phyloP scores from a whole-genome alignment of 2,329 filamentous ascomycete species.

The Xylaria multiplex region DNA sequence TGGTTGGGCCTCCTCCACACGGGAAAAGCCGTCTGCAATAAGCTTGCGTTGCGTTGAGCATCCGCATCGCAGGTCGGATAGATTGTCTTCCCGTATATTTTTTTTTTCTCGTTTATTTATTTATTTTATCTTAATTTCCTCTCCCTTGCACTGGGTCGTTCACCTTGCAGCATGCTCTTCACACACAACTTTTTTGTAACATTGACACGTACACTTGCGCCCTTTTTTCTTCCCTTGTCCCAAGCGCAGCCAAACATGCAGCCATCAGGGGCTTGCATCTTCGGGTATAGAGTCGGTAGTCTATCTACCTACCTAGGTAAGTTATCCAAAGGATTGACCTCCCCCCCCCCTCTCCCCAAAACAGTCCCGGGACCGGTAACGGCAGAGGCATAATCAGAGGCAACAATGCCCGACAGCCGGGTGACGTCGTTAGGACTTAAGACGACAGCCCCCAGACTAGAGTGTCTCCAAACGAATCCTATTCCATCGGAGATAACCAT shows the following conservation, averaged over 20 bases:
- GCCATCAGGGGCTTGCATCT: constrained; percentile 5
- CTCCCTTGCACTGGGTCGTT: constrained; percentile 4
- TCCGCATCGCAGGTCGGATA: constrained; percentile 6
- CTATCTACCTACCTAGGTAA: constrained; percentile 1
- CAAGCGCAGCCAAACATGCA: constrained; percentile 11
- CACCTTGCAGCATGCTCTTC: not conserved
- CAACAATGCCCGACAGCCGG: constrained; percentile 16
- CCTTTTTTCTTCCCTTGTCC: not conserved
- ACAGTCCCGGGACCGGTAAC: not conserved
- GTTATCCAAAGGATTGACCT: not conserved
- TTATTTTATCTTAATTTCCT: not conserved
- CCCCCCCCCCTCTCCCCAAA: not conserved
- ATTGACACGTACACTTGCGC: constrained; percentile 11
- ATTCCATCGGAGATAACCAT: not conserved
- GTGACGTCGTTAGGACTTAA: constrained; percentile 18
- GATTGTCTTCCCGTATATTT: not conserved
- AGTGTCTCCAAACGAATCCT: constrained; percentile 9
- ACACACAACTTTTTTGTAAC: not conserved
- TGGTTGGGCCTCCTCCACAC: constrained; percentile 5
- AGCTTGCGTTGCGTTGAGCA: constrained; percentile 18
- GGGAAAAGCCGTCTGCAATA: constrained; percentile 26
- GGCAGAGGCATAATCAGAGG: constrained; percentile 14
- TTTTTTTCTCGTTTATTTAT: not conserved
- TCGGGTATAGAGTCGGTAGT: constrained; percentile 4
- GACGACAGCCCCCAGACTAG: not conserved